Evolutionary conservation across 495 filamentous ascomycete species (phyloP).

Genomic region (Talaromyces borbonicus): DNA sequence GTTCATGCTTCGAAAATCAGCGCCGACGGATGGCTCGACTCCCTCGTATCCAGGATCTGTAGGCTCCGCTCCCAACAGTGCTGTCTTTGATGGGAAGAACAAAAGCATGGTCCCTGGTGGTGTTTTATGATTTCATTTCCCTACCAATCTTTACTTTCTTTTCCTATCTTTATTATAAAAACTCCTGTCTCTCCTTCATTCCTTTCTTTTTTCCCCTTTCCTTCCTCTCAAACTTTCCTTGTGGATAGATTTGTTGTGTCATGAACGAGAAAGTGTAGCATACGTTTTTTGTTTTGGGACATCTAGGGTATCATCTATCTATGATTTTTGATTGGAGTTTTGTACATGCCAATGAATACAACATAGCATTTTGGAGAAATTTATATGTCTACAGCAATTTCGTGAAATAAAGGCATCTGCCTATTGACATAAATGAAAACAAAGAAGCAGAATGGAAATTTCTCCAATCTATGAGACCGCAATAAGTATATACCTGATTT

Average conservation of each 20-base stretch:
- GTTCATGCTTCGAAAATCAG: slow-evolving; percentile 83
- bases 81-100: slow-evolving; percentile 29
- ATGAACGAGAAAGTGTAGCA: neutral
- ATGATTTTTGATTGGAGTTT: too few species aligned
- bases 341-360: neutral
- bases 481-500: too few species aligned
- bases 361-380: too few species aligned
- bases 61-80: slow-evolving; percentile 31
- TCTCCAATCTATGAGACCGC: too few species aligned
- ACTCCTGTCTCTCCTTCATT: too few species aligned
- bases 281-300: too few species aligned
- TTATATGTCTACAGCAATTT: too few species aligned
- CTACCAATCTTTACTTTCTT: too few species aligned
- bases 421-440: neutral
- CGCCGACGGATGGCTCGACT: slow-evolving; percentile 7
- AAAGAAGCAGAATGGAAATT: slow-evolving; percentile 15
- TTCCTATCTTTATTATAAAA: too few species aligned
- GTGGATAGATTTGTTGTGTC: neutral
- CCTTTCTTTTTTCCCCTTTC: too few species aligned
- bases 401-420: too few species aligned
- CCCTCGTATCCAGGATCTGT: slow-evolving; percentile 11
- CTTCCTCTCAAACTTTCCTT: neutral
- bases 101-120: slow-evolving; percentile 36
- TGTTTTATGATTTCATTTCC: slow-evolving; percentile 28
- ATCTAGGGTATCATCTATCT: neutral